Conservation (phyloP, 2,329 filamentous ascomycete genomes). For the Aspergillus sp. region DNA sequence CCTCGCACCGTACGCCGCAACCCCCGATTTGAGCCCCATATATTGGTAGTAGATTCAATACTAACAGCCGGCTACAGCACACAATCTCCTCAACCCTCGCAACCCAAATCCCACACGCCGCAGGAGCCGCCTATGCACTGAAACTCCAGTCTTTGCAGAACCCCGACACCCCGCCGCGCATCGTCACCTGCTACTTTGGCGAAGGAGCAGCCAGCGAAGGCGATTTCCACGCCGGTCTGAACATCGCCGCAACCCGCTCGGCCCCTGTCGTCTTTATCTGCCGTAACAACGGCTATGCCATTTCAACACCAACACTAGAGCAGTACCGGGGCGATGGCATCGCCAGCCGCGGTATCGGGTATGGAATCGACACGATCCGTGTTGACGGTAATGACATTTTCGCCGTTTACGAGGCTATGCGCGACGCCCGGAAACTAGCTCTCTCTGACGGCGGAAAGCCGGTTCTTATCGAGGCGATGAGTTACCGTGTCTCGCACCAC, state of each 20-base stretch:
- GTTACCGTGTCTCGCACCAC: slow-evolving; percentile 96
- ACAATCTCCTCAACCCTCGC: slow-evolving; percentile 83
- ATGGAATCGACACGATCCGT: slow-evolving; percentile 90
- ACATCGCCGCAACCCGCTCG: slow-evolving; percentile 85
- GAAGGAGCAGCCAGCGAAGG: slow-evolving; percentile 89
- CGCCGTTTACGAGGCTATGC: slow-evolving; percentile 78
- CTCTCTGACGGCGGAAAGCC: slow-evolving; percentile 77
- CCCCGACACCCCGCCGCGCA: slow-evolving; percentile 64
- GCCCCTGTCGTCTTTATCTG: slow-evolving; percentile 89
- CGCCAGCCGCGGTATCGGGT: slow-evolving; percentile 79
- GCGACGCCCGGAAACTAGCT: slow-evolving; percentile 73
- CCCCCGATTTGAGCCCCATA: background rate
- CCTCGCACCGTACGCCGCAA: slow-evolving; percentile 70
- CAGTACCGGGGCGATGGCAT: slow-evolving; percentile 92
- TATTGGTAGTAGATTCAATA: background rate
- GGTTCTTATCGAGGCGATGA: slow-evolving; percentile 92
- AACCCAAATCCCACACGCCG: slow-evolving; percentile 85
- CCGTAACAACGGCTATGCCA: slow-evolving; percentile 90
- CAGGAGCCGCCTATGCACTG: slow-evolving; percentile 82
- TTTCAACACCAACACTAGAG: slow-evolving; percentile 83
- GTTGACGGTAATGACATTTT: slow-evolving; percentile 95
- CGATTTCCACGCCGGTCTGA: slow-evolving; percentile 87
- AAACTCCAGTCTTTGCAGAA: slow-evolving; percentile 77
- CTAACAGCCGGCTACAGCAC: slow-evolving; percentile 61
- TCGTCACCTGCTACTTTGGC: slow-evolving; percentile 84